Evolutionary conservation across 257 asterid species (phyloP).

Genomic region (Lantana camara): DNA sequence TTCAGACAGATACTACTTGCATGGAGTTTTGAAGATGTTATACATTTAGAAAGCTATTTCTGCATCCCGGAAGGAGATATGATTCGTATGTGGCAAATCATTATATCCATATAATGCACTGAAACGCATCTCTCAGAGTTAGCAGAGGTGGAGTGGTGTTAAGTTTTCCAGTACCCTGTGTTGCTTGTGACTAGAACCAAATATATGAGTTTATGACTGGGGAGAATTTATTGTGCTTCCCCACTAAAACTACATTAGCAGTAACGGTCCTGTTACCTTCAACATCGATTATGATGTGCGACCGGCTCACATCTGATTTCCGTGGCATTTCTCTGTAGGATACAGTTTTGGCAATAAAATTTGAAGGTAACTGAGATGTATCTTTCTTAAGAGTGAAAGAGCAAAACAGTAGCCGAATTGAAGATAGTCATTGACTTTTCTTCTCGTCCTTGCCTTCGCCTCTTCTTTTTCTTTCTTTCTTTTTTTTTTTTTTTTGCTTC

Average conservation of each 20-base stretch:
- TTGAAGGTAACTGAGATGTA: constrained; percentile 27
- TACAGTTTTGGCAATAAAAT: constrained; percentile 9
- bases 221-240: neutral
- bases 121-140: neutral
- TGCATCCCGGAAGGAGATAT: constrained; percentile 3
- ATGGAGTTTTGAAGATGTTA: neutral
- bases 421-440: constrained; percentile 38
- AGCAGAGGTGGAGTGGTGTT: neutral
- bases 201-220: constrained; percentile 18
- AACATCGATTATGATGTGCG: constrained; percentile 2
- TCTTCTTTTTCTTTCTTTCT: neutral
- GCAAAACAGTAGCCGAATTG: constrained; percentile 33
- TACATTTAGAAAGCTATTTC: neutral
- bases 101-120: neutral
- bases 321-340: constrained; percentile 34
- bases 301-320: constrained; percentile 17
- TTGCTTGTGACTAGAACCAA: neutral
- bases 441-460: too few relatives aligned
- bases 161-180: neutral
- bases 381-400: constrained; percentile 28
- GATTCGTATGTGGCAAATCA: neutral
- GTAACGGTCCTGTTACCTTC: neutral
- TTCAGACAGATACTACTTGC: neutral
- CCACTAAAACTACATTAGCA: constrained; percentile 7
- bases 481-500: constrained; percentile 14